Evolutionary conservation across 2,329 filamentous ascomycete species (phyloP), one percentile per base, ranked within the genome.

Genomic region (Colletotrichum tofieldiae): DNA sequence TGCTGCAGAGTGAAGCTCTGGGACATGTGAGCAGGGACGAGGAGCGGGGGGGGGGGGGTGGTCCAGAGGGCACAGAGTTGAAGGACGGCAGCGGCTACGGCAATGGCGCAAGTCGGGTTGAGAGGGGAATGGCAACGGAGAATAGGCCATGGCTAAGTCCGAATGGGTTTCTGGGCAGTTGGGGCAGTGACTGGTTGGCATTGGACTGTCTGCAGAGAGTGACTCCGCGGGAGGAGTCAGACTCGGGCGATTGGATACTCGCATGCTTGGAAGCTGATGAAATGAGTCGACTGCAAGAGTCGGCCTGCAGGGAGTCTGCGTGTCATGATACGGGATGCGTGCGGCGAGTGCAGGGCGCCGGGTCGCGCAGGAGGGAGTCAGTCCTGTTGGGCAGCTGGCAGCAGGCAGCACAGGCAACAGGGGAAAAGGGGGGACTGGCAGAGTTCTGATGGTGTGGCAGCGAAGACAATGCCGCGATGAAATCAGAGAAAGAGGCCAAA

Each of bases 231-330:
- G 14, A 23, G 14, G 4, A 18, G 54, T 18, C 54, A 18, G n/a
- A 26, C 12, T 56, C n/a, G 54, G 54, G 52, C 32, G 16, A 35
- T 32, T 55, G 32, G 32, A 23, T 37, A 29, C 58, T 39, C 11
- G 23, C 11, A 26, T 14, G 35, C 23, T 45, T 35, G 29, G n/a
- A 32, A 32, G 20, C 32, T 51, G 32, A 62, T 26, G 56, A 16
- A 62, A 41, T 59, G 43, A 69, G 67, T 70, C 37, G 59, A 67
- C 49, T 7, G 26, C 29, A 43, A 59, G 67, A 66, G 63, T 65
- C 54, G 60, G 67, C 47, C 41, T 55, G 54, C 37, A 16, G n/a
- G 45, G 23, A 61, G 47, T 67, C 65, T 67, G 63, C 58, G 62
- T 67, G 47, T 61, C 67, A 54, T 68, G 51, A 52, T 52, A 58